phyloP scores from a whole-genome alignment of 176 grass and related monocot genomes.

The Avena insularis region DNA sequence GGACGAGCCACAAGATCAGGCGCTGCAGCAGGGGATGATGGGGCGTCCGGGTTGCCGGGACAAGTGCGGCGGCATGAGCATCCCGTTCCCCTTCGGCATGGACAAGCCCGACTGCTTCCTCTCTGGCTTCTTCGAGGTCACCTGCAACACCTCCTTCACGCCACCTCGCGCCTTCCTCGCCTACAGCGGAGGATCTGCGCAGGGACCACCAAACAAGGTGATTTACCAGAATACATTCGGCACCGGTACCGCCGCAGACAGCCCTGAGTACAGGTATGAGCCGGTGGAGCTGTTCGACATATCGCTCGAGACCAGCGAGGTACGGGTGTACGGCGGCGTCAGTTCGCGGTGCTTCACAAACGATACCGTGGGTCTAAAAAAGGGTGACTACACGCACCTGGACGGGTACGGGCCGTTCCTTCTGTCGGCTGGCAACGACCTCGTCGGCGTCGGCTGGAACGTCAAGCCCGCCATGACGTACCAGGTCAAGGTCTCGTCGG shows the following conservation, averaged over 20 bases:
- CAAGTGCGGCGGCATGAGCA: slow-evolving; percentile 5
- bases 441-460: neutral
- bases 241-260: neutral
- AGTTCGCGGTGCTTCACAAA: neutral
- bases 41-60: neutral
- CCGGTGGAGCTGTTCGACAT: neutral
- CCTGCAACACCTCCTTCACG: slow-evolving; percentile 3
- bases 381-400: neutral
- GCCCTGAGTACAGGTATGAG: no score
- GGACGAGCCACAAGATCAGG: neutral
- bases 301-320: neutral
- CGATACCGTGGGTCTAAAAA: neutral
- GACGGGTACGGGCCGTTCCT: neutral
- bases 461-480: neutral
- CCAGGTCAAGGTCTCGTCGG: neutral
- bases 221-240: neutral
- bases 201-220: neutral
- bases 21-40: neutral
- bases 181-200: neutral
- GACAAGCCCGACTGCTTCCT: slow-evolving; percentile 5
- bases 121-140: neutral
- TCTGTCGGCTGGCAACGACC: neutral
- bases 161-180: slow-evolving; percentile 14
- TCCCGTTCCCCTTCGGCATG: slow-evolving; percentile 15
- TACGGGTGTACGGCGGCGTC: neutral